Evolutionary conservation across 2,329 filamentous ascomycete species (phyloP).

Genomic region (Calycina marina): DNA sequence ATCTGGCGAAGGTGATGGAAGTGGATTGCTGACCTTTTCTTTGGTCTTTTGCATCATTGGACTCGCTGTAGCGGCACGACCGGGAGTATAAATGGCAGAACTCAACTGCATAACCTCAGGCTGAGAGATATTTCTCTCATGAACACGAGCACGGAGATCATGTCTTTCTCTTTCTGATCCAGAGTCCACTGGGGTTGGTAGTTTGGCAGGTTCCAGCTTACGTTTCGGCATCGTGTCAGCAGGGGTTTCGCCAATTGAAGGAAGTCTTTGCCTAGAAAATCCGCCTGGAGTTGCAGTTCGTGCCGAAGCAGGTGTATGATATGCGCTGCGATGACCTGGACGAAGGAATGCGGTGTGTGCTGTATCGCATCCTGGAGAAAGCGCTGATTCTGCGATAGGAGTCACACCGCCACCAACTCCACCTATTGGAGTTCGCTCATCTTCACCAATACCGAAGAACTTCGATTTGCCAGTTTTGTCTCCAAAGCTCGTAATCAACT

Average conservation of each 20-base stretch:
- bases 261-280: conserved; percentile 49
- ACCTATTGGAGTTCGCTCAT: conserved; percentile 57
- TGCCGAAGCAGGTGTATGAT: conserved; percentile 56
- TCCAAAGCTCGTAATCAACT: conserved; percentile 82
- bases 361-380: conserved; percentile 55
- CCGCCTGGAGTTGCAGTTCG: conserved; percentile 45
- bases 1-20: conserved; percentile 55
- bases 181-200: conserved; percentile 29
- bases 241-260: conserved; percentile 63
- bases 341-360: conserved; percentile 50
- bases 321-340: conserved; percentile 50
- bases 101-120: conserved; percentile 25
- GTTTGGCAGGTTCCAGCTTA: conserved; percentile 25
- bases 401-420: conserved; percentile 49
- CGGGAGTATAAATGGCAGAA: conserved; percentile 22
- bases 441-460: conserved; percentile 43
- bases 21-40: conserved; percentile 32
- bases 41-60: conserved; percentile 42
- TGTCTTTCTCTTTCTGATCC: conserved; percentile 31
- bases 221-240: conserved; percentile 31
- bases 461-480: conserved; percentile 45
- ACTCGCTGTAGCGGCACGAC: conserved; percentile 46
- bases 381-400: conserved; percentile 68
- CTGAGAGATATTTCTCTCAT: conserved; percentile 19
- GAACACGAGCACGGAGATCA: conserved; percentile 17